Base-by-base conservation (phyloP, 2,329 filamentous ascomycete species). In the Aspergillus candidus region DNA sequence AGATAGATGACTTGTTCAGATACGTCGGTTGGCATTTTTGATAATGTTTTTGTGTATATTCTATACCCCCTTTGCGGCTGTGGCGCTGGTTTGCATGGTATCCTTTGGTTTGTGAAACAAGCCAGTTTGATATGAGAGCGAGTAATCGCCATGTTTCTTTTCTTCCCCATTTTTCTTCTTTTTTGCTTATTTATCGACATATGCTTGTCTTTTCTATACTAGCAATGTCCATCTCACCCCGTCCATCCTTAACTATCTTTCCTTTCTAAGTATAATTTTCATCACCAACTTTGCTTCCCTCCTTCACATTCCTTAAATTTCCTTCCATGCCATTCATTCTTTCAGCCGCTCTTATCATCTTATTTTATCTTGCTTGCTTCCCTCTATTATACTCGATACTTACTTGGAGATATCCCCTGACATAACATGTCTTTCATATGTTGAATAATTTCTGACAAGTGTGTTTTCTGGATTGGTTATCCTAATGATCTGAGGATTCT, bases 51-150 rank as follows among this genome's bases (percentile, higher is more conserved):
- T 43, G 22, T 48, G 34, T 46, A 30, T 22, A 30, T 29, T 41
- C 43, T 54, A 54, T 53, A 50, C 47, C 49, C 52, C 52, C 38
- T 39, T 41, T 52, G 37, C 37, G 13, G 22, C 37, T 39, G 37
- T 13, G 37, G 37, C 37, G 32, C 32, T 15, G 37, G n/a, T 15
- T 14, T 30, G 15, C 7, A 31, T 15, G 37, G n/a, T 15, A 8
- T 30, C 31, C 6, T 38, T 38, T 13, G 12, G 14, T 38, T 4
- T 15, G 6, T 18, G 4, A 18, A 18, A 18, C 18, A 18, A 18
- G 32, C 8, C 13, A 8, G 4, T 27, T 10, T 27, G 22, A 10
- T 8, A 27, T 27, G 22, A 18, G 6, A 27, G 22, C 22, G 22
- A 27, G 22, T 27, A 27, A 27, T 44, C n/a, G 11, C 36, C 8